Evolutionary conservation across 495 filamentous ascomycete species (phyloP).

Genomic region (Podospora pseudoanserina): DNA sequence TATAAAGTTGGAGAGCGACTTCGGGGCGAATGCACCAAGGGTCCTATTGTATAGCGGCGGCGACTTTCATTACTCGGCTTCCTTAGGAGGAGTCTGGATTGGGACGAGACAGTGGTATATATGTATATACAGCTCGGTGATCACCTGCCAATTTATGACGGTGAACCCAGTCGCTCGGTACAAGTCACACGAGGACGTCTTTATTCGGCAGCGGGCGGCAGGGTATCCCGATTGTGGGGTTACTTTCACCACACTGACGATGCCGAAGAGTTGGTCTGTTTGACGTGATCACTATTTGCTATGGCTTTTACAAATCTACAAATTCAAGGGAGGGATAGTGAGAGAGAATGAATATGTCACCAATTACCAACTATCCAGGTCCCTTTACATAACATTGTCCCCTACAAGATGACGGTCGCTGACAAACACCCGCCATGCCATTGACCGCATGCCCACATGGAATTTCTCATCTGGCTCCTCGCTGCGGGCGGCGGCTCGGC

Average conservation of each 20-base stretch:
- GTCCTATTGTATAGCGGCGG: neutral
- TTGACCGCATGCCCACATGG: neutral
- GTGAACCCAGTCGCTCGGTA: neutral
- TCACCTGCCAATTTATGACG: neutral
- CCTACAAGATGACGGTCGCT: slow-evolving; percentile 26
- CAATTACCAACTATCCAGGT: neutral
- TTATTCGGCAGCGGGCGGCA: neutral
- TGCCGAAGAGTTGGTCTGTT: neutral
- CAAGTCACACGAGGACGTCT: neutral
- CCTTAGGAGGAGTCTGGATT: neutral
- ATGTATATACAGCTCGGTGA: neutral
- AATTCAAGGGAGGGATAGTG: neutral
- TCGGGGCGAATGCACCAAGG: slow-evolving; percentile 1
- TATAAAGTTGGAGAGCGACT: neutral
- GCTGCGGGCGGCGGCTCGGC: neutral
- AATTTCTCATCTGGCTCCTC: neutral
- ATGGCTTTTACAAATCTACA: too few species aligned
- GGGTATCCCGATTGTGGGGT: neutral
- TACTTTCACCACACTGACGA: neutral
- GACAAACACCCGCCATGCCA: slow-evolving; percentile 23
- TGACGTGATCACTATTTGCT: neutral
- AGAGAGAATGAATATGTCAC: neutral
- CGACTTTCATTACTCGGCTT: neutral
- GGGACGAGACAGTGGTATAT: too few species aligned
- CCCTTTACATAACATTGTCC: neutral